Evolutionary conservation across 768 basidiomycete genomes (phyloP), one percentile per base, ranked within the genome.

Genomic region (Coprinellus aureogranulatus): DNA sequence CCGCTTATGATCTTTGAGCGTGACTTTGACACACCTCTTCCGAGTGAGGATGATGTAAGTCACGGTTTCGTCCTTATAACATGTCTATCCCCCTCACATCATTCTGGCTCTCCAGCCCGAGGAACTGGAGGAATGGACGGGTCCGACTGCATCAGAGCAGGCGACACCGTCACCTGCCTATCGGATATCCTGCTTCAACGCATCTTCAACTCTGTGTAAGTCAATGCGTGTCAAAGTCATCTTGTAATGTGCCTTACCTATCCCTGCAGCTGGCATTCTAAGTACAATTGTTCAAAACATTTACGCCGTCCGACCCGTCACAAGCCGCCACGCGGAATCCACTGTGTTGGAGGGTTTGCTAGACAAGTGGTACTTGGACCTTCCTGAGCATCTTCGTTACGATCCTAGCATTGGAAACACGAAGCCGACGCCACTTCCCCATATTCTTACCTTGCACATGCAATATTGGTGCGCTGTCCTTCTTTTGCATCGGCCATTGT

Each of bases 381-480:
- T 92, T 2, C 85, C 88, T 0, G 81, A 82, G 41, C 82, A 90
- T 65, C 71, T 92, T 28, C 82, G 86, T 39, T 84, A 82, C 62
- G 87, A 89, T 59, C 72, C 81, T 25, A 34, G 34, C 34, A 79
- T 77, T 16, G 54, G 34, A 20, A 37, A 39, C 20, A 53, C 50
- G 34, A 57, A 52, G 37, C 30, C 44, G 20, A 53, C 57, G 20
- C 81, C 81, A 5, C 79, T 79, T 1, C 88, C 89, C 3, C 85
- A 89, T 61, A 72, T 89, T 25, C 71, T 92, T 55, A 88, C 87
- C 40, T 72, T 92, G 50, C 90, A 92, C 65, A 88, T 92, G 89
- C 87, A 90, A 64, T 92, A 91, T 65, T 92, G 90, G 90, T 89
- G 88, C 65, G 82, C 88, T 11, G 83, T 86, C 23, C 67, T 92